phyloP scores from a whole-genome alignment of 2,329 filamentous ascomycete species.

The Chaetomium strumarium region DNA sequence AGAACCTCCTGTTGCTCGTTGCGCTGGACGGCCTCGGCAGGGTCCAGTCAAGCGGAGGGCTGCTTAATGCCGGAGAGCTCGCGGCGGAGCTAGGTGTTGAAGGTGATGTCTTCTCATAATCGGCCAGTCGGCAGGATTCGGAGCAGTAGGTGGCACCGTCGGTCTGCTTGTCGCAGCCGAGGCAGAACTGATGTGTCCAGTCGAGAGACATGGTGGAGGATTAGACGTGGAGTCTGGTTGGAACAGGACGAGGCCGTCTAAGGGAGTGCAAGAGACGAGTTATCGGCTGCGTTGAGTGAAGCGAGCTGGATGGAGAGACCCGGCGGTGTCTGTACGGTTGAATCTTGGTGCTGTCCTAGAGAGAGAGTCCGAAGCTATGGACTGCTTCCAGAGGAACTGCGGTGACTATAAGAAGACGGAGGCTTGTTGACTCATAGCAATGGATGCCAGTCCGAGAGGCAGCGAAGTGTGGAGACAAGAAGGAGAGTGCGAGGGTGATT shows the following conservation, averaged over 20 bases:
- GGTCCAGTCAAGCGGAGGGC: conserved; percentile 46
- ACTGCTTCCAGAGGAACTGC: conserved; percentile 15
- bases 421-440: conserved; percentile 23
- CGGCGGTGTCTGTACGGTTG: neutral
- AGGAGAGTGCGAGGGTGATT: conserved; percentile 20
- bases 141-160: conserved; percentile 83
- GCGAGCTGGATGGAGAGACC: neutral
- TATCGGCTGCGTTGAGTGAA: neutral
- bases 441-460: conserved; percentile 14
- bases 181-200: conserved; percentile 90
- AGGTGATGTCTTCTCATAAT: conserved; percentile 67
- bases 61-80: conserved; percentile 49
- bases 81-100: conserved; percentile 50
- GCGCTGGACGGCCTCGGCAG: conserved; percentile 27
- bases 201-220: conserved; percentile 47
- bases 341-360: neutral
- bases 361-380: conserved; percentile 6
- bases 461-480: conserved; percentile 15
- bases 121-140: conserved; percentile 80
- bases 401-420: conserved; percentile 22
- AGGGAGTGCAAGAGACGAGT: neutral
- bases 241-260: neutral
- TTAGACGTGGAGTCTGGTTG: conserved; percentile 1
- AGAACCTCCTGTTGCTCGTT: conserved; percentile 45
- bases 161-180: conserved; percentile 87